These are phyloP conservation scores for Phytophthora sp. DNA, from an alignment of 352 stramenopile genomes.

Conservation along the genomic window DNA sequence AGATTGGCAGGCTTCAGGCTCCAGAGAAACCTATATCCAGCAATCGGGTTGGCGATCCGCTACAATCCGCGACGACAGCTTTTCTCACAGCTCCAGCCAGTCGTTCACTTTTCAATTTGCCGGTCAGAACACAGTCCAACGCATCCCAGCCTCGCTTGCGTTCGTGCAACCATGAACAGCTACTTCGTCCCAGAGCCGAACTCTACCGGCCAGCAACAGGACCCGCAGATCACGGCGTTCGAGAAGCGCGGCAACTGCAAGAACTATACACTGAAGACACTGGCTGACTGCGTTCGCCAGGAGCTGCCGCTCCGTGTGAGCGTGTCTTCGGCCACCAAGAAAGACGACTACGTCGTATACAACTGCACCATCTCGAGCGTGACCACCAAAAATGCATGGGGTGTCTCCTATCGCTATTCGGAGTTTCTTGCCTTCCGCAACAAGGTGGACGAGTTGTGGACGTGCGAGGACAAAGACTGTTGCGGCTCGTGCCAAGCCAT, in stretches of 20 bases:
- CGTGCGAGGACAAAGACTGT: conserved; percentile 60
- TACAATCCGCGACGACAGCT: conserved; percentile 14
- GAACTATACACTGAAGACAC: conserved; percentile 55
- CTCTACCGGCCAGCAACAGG: conserved; percentile 15
- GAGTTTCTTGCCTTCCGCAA: conserved; percentile 68
- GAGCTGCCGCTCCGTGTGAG: conserved; percentile 58
- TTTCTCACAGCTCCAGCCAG: conserved; percentile 15
- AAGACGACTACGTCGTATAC: conserved; percentile 63
- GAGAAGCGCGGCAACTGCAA: conserved; percentile 46
- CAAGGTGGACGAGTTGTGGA: conserved; percentile 61
- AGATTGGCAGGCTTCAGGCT: conserved; percentile 2
- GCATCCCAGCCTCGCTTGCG: not conserved
- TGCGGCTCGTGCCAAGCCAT: conserved; percentile 71
- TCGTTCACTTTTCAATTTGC: conserved; percentile 34
- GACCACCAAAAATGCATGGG: conserved; percentile 55
- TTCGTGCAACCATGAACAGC: conserved; percentile 29
- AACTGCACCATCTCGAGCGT: conserved; percentile 53
- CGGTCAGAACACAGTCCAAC: conserved; percentile 4
- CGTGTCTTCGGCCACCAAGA: conserved; percentile 43
- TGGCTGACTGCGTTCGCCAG: conserved; percentile 47
- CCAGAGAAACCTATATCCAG: conserved; percentile 23
- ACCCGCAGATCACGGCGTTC: conserved; percentile 28
- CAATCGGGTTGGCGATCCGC: conserved; percentile 2
- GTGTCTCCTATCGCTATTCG: conserved; percentile 67
- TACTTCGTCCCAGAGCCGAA: conserved; percentile 44